Percentiles rank a stretch among this genome's conserved stretches.
Conservation (phyloP, 1,139 yeast genomes). For the Kodamaea derodonti region DNA sequence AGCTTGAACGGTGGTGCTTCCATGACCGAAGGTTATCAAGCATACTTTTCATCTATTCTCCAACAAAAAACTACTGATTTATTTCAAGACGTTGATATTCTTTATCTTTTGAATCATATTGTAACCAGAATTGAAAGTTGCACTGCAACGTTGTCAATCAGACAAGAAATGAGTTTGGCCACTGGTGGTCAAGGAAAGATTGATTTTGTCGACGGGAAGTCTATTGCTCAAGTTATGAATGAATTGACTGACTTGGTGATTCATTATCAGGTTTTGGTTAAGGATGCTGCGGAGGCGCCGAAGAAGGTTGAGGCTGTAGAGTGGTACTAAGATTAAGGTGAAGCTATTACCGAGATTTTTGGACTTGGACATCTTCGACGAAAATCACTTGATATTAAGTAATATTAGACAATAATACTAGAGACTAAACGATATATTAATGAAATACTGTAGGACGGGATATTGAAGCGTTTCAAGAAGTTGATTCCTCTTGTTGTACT, state of each 20-base stretch:
- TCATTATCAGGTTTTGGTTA: conserved; percentile 5
- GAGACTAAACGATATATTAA: no score
- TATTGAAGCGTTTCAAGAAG: no score
- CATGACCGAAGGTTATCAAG: conserved; percentile 26
- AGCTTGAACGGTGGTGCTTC: conserved; percentile 22
- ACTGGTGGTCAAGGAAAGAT: conserved; percentile 24
- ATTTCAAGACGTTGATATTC: conserved; percentile 33
- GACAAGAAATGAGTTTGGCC: conserved; percentile 28
- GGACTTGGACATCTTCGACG: no score
- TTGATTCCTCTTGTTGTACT: no score
- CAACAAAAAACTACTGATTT: conserved; percentile 19
- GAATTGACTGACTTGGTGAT: conserved; percentile 18
- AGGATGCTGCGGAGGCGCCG: neutral
- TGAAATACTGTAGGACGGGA: no score
- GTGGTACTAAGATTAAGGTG: no score
- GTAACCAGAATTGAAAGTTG: conserved; percentile 63
- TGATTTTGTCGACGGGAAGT: conserved; percentile 19
- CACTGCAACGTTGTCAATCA: conserved; percentile 31
- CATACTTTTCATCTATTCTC: conserved; percentile 24
- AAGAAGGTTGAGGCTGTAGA: no score
- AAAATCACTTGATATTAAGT: no score
- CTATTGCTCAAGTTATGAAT: conserved; percentile 24
- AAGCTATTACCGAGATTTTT: no score
- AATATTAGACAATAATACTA: no score
- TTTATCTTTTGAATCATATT: conserved; percentile 56